Conservation (phyloP, 805 yeast species). For the Candida maris region DNA sequence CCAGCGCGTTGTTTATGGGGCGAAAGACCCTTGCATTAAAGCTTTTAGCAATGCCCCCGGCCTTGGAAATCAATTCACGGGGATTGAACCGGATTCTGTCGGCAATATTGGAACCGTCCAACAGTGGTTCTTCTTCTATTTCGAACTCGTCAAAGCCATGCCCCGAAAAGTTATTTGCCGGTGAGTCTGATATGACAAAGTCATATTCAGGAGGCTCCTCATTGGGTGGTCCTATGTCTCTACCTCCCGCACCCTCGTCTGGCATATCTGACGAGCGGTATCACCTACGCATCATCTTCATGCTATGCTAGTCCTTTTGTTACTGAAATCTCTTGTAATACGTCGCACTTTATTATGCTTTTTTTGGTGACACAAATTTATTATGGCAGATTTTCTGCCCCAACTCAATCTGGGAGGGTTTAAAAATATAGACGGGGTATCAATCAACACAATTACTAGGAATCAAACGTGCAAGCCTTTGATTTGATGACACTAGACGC, state of each 20-base stretch:
- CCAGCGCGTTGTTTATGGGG: constrained; percentile 44
- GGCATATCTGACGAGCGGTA: too few relatives aligned
- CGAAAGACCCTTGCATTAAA: constrained; percentile 36
- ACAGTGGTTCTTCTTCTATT: constrained; percentile 35
- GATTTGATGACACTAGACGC: too few relatives aligned
- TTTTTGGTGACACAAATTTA: background rate
- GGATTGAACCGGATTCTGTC: constrained; percentile 12
- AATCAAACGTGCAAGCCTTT: too few relatives aligned
- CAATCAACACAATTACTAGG: too few relatives aligned
- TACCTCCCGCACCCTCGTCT: background rate
- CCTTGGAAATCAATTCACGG: constrained; percentile 31
- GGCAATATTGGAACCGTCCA: background rate
- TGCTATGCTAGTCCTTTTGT: too few relatives aligned
- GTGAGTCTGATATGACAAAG: constrained; percentile 3
- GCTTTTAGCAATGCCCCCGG: constrained; percentile 37
- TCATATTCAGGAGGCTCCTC: constrained; percentile 26
- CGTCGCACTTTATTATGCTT: background rate
- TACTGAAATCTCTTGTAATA: too few relatives aligned
- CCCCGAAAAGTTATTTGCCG: background rate
- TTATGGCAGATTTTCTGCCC: too few relatives aligned
- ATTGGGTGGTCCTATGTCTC: background rate
- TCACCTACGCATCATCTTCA: too few relatives aligned
- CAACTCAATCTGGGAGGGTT: too few relatives aligned
- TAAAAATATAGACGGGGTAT: too few relatives aligned
- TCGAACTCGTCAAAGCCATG: constrained; percentile 39